Percentiles rank a stretch among this genome's conserved stretches.
These are phyloP conservation scores for Mycena floridula DNA, from an alignment of 768 basidiomycete genomes.

Conservation along the genomic window DNA sequence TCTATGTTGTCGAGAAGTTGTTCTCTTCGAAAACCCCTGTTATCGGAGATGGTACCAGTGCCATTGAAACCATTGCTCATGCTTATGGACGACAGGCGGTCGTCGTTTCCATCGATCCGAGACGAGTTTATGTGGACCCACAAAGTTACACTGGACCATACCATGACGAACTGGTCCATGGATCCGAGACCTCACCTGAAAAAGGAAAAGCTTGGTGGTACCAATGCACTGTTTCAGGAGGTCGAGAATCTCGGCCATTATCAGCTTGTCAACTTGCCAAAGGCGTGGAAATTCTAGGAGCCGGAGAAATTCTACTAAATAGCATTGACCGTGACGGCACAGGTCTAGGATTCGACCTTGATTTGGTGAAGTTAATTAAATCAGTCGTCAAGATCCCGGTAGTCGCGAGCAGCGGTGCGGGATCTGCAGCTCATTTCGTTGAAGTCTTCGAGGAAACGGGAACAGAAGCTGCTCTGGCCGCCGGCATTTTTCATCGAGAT, in stretches of 20 bases:
- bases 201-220: conserved; percentile 93
- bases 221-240: conserved; percentile 94
- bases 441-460: conserved; percentile 75
- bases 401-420: conserved; percentile 93
- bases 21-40: conserved; percentile 22
- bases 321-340: conserved; percentile 96
- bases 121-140: conserved; percentile 72
- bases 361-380: conserved; percentile 73
- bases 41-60: conserved; percentile 65
- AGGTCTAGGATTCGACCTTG: conserved; percentile 86
- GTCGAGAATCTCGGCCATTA: conserved; percentile 74
- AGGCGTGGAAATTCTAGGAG: conserved; percentile 87
- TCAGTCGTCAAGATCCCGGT: conserved; percentile 81
- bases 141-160: conserved; percentile 64
- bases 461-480: conserved; percentile 90
- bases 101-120: conserved; percentile 95
- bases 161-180: conserved; percentile 52
- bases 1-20: conserved; percentile 85
- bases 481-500: conserved; percentile 92
- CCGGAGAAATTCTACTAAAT: conserved; percentile 93
- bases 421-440: conserved; percentile 75
- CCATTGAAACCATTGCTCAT: conserved; percentile 87
- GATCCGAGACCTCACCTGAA: conserved; percentile 41
- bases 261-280: conserved; percentile 89
- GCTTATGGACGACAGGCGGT: conserved; percentile 95